These are phyloP conservation scores for Monosporascus sp. DNA, from an alignment of 2,329 filamentous ascomycete genomes.

Conservation along the genomic window DNA sequence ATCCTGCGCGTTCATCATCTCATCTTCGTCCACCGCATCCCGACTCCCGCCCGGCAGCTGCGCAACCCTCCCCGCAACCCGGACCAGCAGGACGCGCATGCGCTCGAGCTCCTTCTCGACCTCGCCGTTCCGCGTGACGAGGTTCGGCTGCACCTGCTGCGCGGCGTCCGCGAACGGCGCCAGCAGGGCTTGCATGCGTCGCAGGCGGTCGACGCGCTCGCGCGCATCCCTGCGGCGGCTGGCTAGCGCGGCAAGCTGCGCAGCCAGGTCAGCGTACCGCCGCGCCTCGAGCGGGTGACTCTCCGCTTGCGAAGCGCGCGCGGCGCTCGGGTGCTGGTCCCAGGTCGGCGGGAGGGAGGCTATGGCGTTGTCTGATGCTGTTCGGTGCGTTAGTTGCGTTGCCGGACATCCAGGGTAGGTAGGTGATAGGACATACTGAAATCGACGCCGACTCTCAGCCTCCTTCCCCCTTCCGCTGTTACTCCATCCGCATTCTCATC, in stretches of 20 bases:
- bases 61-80: slow-evolving; percentile 50
- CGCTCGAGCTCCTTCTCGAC: slow-evolving; percentile 61
- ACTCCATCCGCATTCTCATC: slow-evolving; percentile 26
- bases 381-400: neutral
- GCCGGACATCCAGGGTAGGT: neutral
- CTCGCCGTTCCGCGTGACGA: slow-evolving; percentile 59
- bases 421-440: slow-evolving; percentile 13
- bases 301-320: slow-evolving; percentile 21
- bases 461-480: slow-evolving; percentile 28
- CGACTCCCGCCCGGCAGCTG: slow-evolving; percentile 23
- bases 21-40: slow-evolving; percentile 11
- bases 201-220: slow-evolving; percentile 41
- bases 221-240: slow-evolving; percentile 33
- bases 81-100: slow-evolving; percentile 57
- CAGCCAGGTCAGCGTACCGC: slow-evolving; percentile 46
- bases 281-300: slow-evolving; percentile 40
- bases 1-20: slow-evolving; percentile 25
- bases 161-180: slow-evolving; percentile 36
- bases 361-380: slow-evolving; percentile 39
- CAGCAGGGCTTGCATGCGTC: slow-evolving; percentile 44
- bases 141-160: slow-evolving; percentile 53
- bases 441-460: slow-evolving; percentile 16
- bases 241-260: slow-evolving; percentile 44
- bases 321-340: slow-evolving; percentile 27
- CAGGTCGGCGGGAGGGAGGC: slow-evolving; percentile 41